Base-by-base conservation (phyloP, 163 green algal genomes). In the Prototheca wickerhamii region DNA sequence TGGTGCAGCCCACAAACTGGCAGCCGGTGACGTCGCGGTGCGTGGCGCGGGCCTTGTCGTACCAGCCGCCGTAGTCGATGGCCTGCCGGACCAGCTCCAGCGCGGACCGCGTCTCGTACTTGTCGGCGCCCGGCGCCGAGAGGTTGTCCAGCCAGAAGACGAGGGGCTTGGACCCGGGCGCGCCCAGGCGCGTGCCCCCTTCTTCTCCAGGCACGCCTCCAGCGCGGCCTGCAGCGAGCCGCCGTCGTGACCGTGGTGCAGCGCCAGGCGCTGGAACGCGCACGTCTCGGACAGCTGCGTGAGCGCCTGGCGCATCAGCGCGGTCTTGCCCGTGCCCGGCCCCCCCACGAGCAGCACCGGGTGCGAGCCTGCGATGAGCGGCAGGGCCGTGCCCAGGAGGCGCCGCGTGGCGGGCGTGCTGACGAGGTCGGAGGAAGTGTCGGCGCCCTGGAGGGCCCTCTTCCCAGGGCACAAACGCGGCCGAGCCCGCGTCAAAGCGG, bases 121-220 rank as follows among this genome's bases (percentile, higher is more conserved):
- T 96, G 84, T 97, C 91, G 8, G 90, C 79, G 50, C 81, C 85
- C 0, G 91, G 87, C 89, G 96, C 93, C 75, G 94, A 96, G 68
- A 94, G 84, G 77, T 95, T 89, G 64, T 96, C 90, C 15, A 97
- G 73, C 65, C 96, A 96, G 78, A 92, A 96, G 3, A 95, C 79
- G 33, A 95, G 75, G 29, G 80, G 76, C 34, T 74, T 76, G 20
- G 68, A 76, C 20, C 89, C 90, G 21, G 88, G 84, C 5, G 91
- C 87, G 23, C 89, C 90, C 73, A 84, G 96, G 23, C 88, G 75
- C 61, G 88, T 63, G 32, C 81, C 81, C 58, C 51, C 73, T 92
- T 92, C 81, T 90, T 93, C 68, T 95, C 88, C 42, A 95, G 79
- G 3, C 77, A 83, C 65, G 85, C 75, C 73, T 94, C 87, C 64